Evolutionary conservation across 768 basidiomycete species (phyloP), one percentile per base, ranked within the genome.

Genomic region (Cubamyces sp.): DNA sequence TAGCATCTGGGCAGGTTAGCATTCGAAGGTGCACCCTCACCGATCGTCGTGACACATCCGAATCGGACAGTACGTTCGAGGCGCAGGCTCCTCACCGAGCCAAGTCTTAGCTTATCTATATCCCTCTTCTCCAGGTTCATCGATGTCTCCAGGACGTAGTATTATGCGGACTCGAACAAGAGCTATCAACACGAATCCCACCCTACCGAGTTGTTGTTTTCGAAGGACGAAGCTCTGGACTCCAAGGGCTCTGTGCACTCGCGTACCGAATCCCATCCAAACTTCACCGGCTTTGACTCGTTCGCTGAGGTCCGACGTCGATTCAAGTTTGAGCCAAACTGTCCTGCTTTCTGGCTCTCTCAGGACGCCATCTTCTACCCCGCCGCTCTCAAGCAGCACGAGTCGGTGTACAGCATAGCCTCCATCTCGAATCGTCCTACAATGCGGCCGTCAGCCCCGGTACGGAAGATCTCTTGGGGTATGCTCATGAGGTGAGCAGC

Each of bases 251-350:
- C 55, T 43, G 11, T 40, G 1, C 80, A 79, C 45, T 71, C 75
- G 1, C 74, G 78, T 30, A 69, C 70, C 19, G 64, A 71, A 2
- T 91, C 89, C 0, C 82, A 74, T 2, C 70, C 82, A 52, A 91
- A 89, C 71, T 92, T 93, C 66, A 79, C 76, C 4, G 90, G 91
- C 0, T 79, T 92, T 15, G 85, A 87, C 48, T 87, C 88, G 0
- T 93, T 91, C 65, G 86, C 87, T 19, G 91, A 91, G 69, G 83
- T 92, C n/a, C 78, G 90, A 30, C 82, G 89, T 52, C 88, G 87
- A 1, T 93, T 92, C 64, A 90, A 92, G 70, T 92, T 90, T 71
- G 78, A 78, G 26, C 78, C 82, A 8, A 76, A 82, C 49, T 82
- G 88, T 0, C 85, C 87, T 1, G 76, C 82, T 1, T 91, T 90